Conservation (phyloP, 306 rosid genomes). For the Oemleria cerasiformis region DNA sequence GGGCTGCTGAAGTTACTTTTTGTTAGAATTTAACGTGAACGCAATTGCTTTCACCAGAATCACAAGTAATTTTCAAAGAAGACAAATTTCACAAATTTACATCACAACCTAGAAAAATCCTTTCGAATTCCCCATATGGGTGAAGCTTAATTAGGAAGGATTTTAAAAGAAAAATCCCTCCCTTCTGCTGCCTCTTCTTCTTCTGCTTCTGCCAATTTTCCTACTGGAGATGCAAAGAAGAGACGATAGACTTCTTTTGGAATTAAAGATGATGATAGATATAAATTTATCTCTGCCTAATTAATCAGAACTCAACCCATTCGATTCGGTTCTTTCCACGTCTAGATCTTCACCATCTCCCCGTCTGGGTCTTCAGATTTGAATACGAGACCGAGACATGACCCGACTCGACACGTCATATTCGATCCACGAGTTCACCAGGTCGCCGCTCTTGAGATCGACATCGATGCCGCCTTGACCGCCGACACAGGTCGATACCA, state of each 20-base stretch:
- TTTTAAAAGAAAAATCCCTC: constrained; percentile 42
- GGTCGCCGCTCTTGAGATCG: constrained; percentile 83
- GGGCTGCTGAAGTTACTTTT: too few relatives aligned
- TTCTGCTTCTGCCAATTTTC: constrained; percentile 52
- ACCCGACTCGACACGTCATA: constrained; percentile 55
- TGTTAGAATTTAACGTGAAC: too few relatives aligned
- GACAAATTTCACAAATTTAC: too few relatives aligned
- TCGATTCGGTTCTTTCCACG: too few relatives aligned
- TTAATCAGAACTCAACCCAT: neutral
- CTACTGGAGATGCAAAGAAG: constrained; percentile 36
- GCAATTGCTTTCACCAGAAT: too few relatives aligned
- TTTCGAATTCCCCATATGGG: too few relatives aligned
- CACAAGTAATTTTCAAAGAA: too few relatives aligned
- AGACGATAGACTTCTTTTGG: constrained; percentile 41
- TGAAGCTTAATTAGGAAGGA: too few relatives aligned
- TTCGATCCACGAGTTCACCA: constrained; percentile 87
- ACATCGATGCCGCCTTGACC: constrained; percentile 54
- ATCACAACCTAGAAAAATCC: too few relatives aligned
- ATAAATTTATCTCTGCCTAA: constrained; percentile 56
- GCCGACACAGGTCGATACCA: constrained; percentile 54
- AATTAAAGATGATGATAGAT: constrained; percentile 31
- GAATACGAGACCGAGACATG: constrained; percentile 83
- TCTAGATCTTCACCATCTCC: too few relatives aligned
- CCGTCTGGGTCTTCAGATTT: constrained; percentile 76
- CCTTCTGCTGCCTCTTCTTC: constrained; percentile 27